Evolutionary conservation across 2,329 filamentous ascomycete species (phyloP).

Genomic region (Exophiala calicioides): DNA sequence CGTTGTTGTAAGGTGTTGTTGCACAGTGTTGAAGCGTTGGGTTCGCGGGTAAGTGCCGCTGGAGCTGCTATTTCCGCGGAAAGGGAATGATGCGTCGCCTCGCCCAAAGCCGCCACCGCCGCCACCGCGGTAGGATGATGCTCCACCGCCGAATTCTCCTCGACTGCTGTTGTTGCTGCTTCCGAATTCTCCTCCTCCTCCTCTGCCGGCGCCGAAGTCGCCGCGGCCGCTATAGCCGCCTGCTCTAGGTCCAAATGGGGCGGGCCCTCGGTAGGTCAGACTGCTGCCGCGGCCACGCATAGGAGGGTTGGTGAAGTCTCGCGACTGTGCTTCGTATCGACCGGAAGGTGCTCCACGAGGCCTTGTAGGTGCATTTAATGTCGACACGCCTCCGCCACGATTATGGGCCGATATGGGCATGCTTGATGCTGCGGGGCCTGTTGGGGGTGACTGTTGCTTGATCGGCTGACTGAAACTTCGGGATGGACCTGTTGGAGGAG

Average conservation of each 20-base stretch:
- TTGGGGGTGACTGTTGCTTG: conserved; percentile 37
- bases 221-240: conserved; percentile 20
- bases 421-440: conserved; percentile 41
- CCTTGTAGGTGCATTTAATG: conserved; percentile 50
- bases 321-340: conserved; percentile 33
- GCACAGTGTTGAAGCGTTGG: conserved; percentile 40
- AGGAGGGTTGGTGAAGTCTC: conserved; percentile 37
- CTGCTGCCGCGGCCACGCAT: conserved; percentile 31
- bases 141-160: conserved; percentile 8
- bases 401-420: conserved; percentile 39
- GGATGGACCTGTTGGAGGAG: conserved; percentile 34
- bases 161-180: not conserved
- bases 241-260: conserved; percentile 37
- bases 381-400: conserved; percentile 43
- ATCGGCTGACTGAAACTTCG: conserved; percentile 33
- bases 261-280: conserved; percentile 37
- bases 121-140: too few relatives aligned
- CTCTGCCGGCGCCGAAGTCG: conserved; percentile 4
- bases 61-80: conserved; percentile 39
- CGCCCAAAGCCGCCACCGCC: conserved; percentile 18
- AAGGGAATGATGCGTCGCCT: conserved; percentile 36
- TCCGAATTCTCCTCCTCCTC: conserved; percentile 7
- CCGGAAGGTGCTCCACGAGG: conserved; percentile 44
- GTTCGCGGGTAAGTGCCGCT: conserved; percentile 41
- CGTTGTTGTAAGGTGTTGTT: conserved; percentile 37